Conservation (phyloP, 2,329 filamentous ascomycete genomes). For the Sporothrix schenckii region DNA sequence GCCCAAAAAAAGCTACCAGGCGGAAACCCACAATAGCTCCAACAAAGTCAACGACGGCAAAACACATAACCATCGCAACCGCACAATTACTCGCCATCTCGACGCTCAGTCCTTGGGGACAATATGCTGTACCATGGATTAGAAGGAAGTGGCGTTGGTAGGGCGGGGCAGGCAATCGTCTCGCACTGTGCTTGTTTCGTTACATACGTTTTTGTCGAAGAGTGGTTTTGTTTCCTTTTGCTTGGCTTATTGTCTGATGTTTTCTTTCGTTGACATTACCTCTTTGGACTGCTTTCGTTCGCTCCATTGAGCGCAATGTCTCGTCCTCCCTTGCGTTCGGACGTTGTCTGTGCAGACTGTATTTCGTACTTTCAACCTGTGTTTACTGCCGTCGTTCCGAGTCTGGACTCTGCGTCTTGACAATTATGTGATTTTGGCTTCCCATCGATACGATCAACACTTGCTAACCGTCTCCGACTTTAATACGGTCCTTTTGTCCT, state of each 20-base stretch:
- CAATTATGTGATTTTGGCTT: background rate
- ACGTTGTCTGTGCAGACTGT: conserved; percentile 21
- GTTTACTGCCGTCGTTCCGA: conserved; percentile 16
- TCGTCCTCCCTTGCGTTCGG: conserved; percentile 23
- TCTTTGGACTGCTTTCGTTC: background rate
- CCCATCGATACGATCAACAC: background rate
- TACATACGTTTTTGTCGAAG: background rate
- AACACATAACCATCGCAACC: background rate
- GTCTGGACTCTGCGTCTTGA: background rate
- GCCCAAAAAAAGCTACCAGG: background rate
- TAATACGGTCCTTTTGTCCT: conserved; percentile 3
- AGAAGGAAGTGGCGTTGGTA: conserved; percentile 3
- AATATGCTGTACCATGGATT: conserved; percentile 24
- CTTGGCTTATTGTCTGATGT: background rate
- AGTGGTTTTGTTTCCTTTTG: background rate
- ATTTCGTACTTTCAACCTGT: background rate
- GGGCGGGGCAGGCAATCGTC: conserved; percentile 2
- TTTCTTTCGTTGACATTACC: background rate
- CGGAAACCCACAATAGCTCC: background rate
- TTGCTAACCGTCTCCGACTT: background rate
- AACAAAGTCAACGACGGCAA: background rate
- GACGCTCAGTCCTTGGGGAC: conserved; percentile 21
- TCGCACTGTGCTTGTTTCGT: conserved; percentile 2
- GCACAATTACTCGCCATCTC: background rate
- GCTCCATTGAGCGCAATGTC: conserved; percentile 11